Base-by-base conservation (phyloP, 176 grass and related monocot genomes). In the Dendrocalamus sinicus region DNA sequence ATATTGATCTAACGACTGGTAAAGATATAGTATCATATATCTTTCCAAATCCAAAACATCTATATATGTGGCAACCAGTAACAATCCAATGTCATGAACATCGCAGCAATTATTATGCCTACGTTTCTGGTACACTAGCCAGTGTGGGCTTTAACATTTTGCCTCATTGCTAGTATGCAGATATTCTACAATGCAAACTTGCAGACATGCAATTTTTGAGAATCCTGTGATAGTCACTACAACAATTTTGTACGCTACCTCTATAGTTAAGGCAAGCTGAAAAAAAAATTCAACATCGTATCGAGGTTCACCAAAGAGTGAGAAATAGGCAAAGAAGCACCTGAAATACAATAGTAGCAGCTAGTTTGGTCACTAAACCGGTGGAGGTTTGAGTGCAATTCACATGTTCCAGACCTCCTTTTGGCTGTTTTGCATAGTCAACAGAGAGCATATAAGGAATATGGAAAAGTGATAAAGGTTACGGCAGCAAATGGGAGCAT, bases 331-430 rank as follows among this genome's bases (percentile, higher is more conserved):
- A 87, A 80, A 65, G 48, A 85, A 57, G 67, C 73, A 95, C 93
- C 96, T 75, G 93, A 91, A 87, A 89, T 80, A 72, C 88, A 95
- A 46, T 85, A 88, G 76, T 69, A 90, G 79, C 86, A 93, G 76
- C 73, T 93, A 62, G 76, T 89, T 65, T 90, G 84, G 45, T 90
- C 91, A 80, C 59, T 47, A 85, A 93, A 95, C 59, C 84, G 85
- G 82, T 89, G 80, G 84, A 89, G 85, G 67, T 89, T 83, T 12
- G 93, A 92, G 81, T 94, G 93, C 32, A 91, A 75, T 68, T 90
- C 77, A 72, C 88, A 91, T 65, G 80, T 26, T 86, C 79, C 88
- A 76, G 76, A 79, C 77, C 89, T 89, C 77, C 89, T 94, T 87
- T 77, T 82, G 20, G 58, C 90, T 90, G 88, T 32, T 89, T 92